Evolutionary conservation across 2,329 filamentous ascomycete genomes (phyloP), one percentile per base, ranked within the genome.

Genomic region (Chalara sp.): DNA sequence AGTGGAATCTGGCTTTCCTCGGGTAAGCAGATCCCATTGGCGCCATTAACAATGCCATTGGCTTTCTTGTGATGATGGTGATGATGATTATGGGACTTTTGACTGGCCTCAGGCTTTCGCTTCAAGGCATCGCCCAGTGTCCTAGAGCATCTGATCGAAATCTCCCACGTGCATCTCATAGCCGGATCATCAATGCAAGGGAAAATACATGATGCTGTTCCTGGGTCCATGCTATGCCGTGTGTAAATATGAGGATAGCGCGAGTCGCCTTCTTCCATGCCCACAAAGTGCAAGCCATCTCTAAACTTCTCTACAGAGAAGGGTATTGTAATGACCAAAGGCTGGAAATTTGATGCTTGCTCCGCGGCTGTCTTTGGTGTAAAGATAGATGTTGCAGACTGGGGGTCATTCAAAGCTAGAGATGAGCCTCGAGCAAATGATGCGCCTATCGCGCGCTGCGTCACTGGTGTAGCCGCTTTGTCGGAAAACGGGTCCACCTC

Each of bases 211-310:
- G 84, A 92, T 1, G 89, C 84, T 13, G 83, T 84, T 32, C 91
- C 90, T 0, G 89, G 82, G 54, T 87, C 84, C 41, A 86, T 73
- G 2, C 85, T 87, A 63, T 92, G 90, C 40, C 84, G 85, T 0
- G 92, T 95, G 67, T 95, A 99, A 46, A 88, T 84, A 70, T 99
- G 92, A 0, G 93, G 90, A 66, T 91, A 99, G 54, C 91, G 81
- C 50, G 76, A 76, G 65, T 96, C 92, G 47, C 84, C 80, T 51
- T 84, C 83, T 43, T 89, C 83, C 37, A 93, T 79, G 4, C 93
- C 91, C 12, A 95, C 88, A 68, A 96, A 99, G 54, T 96, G 91
- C 52, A 97, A 68, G 28, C 89, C 92, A 66, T 99, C 93, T 44
- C 89, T 79, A 47, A 91, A 84, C 59, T 81, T 81, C 47, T 81